A percentile compares a stretch with the other conserved stretches of the same genome.
These are phyloP conservation scores for Luffa aegyptiaca DNA, from an alignment of 306 rosid genomes.

Conservation along the genomic window DNA sequence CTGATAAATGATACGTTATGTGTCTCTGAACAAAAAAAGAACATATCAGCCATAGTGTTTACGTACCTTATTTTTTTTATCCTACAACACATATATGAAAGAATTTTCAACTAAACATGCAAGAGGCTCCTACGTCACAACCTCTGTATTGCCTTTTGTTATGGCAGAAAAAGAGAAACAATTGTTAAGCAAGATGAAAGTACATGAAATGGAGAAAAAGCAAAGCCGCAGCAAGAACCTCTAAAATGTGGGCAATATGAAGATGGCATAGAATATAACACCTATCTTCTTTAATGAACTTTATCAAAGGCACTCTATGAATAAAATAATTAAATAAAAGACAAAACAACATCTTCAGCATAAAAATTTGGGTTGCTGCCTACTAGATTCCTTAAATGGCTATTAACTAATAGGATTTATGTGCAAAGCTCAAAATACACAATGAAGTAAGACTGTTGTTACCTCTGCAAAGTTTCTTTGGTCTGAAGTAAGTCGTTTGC, in stretches of 20 bases:
- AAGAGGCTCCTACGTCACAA: background rate
- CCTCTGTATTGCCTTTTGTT: background rate
- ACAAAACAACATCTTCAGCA: background rate
- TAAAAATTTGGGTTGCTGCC: background rate
- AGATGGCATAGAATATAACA: background rate
- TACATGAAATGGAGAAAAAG: background rate
- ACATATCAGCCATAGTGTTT: background rate
- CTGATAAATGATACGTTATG: too few species aligned
- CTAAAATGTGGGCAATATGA: background rate
- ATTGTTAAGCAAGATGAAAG: background rate
- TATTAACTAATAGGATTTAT: background rate
- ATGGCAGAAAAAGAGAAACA: background rate
- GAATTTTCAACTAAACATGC: background rate
- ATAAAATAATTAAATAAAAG: background rate
- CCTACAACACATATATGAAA: background rate
- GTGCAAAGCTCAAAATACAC: background rate
- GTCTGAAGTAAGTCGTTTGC: slow-evolving; percentile 77
- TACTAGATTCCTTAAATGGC: background rate
- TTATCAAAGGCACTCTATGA: background rate
- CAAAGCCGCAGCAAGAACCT: background rate
- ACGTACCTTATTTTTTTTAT: background rate
- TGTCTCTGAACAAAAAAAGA: background rate
- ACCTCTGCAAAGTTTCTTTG: slow-evolving; percentile 91
- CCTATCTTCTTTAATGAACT: background rate
- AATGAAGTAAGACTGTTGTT: background rate